These are phyloP conservation scores for Brassica cretica DNA, from an alignment of 345 rosid species.

Conservation along the genomic window DNA sequence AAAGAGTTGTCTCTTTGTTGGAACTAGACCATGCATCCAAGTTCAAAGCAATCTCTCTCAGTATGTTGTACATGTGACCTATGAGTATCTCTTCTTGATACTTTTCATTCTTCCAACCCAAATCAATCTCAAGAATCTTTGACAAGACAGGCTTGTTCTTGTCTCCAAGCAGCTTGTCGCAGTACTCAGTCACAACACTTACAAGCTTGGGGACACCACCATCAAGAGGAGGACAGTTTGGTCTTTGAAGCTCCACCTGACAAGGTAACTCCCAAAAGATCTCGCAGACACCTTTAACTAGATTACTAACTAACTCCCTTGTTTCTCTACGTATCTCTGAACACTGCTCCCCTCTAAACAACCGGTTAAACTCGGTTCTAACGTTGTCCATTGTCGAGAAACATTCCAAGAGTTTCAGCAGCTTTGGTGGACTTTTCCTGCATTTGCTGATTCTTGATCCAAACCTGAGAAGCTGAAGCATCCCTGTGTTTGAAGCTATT, in stretches of 20 bases:
- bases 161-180: conserved; percentile 58
- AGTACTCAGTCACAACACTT: conserved; percentile 63
- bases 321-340: conserved; percentile 56
- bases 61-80: conserved; percentile 49
- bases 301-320: conserved; percentile 55
- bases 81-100: conserved; percentile 50
- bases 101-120: conserved; percentile 65
- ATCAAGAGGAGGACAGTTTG: conserved; percentile 51
- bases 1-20: conserved; percentile 43
- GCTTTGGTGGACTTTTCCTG: conserved; percentile 62
- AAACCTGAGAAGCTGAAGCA: conserved; percentile 54
- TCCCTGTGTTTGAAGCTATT: conserved; percentile 55
- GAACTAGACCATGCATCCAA: conserved; percentile 74
- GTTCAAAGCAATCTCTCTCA: conserved; percentile 69
- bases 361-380: conserved; percentile 60
- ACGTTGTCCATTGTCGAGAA: conserved; percentile 59
- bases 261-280: conserved; percentile 73
- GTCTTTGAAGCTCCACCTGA: conserved; percentile 70
- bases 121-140: conserved; percentile 55
- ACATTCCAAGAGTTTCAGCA: conserved; percentile 63
- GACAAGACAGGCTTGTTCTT: conserved; percentile 54
- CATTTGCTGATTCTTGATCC: conserved; percentile 58
- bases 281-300: conserved; percentile 57
- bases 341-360: conserved; percentile 58
- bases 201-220: conserved; percentile 65